Percentiles rank a stretch among this genome's conserved stretches.
Evolutionary conservation across 208 protist genomes (phyloP).

Genomic region (Leishmania amazonensis): DNA sequence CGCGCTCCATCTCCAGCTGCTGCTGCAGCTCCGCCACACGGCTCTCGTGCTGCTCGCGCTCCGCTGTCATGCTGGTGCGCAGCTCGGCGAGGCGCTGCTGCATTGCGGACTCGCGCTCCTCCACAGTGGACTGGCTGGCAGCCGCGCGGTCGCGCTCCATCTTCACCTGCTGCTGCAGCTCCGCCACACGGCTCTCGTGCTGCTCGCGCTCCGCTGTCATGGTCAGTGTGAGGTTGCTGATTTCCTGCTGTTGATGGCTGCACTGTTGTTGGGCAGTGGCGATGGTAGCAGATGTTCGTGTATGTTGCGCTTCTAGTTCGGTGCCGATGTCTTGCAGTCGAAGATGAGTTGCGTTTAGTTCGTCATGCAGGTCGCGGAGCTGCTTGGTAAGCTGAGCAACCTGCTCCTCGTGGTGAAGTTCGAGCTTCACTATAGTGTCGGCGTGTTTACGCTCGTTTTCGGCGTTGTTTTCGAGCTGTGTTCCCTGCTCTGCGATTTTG

Average conservation of each 20-base stretch:
- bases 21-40: background rate
- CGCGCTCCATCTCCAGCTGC: constrained; percentile 9
- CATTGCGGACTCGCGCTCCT: constrained; percentile 22
- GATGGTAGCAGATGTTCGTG: background rate
- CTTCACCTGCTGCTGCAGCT: constrained; percentile 13
- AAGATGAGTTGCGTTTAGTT: background rate
- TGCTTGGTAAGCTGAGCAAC: background rate
- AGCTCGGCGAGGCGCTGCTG: constrained; percentile 7
- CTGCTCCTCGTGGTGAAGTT: constrained; percentile 18
- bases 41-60: background rate
- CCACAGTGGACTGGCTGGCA: constrained; percentile 1
- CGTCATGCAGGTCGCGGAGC: background rate
- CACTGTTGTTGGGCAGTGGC: background rate
- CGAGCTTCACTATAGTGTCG: constrained; percentile 5
- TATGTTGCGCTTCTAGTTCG: background rate
- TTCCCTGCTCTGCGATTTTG: constrained; percentile 14
- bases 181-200: constrained; percentile 1
- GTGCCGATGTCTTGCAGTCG: background rate
- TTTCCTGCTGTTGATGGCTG: background rate
- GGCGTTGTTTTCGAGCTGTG: constrained; percentile 4
- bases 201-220: constrained; percentile 4
- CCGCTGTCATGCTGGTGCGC: background rate
- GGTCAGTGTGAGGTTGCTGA: background rate
- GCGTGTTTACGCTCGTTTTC: background rate
- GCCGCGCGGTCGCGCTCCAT: constrained; percentile 19